These are phyloP conservation scores for Ogataea parapolymorpha DNA, from an alignment of 805 yeast genomes.

Conservation along the genomic window DNA sequence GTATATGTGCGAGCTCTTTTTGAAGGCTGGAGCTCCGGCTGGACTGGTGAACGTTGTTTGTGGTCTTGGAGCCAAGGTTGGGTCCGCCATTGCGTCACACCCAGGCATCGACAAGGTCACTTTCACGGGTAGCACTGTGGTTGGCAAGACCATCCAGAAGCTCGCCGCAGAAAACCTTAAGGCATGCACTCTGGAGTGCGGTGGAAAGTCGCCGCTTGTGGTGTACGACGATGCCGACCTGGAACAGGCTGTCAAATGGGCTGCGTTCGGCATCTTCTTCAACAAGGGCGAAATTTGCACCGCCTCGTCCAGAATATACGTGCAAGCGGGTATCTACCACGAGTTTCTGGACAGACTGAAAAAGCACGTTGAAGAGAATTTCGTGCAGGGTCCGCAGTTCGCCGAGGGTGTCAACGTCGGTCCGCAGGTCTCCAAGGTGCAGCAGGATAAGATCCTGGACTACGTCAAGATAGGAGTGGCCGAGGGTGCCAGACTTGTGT, in stretches of 20 bases:
- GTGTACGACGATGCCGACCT: slow-evolving; percentile 84
- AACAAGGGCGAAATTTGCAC: slow-evolving; percentile 96
- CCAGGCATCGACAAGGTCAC: slow-evolving; percentile 59
- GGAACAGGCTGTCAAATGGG: slow-evolving; percentile 69
- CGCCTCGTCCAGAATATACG: slow-evolving; percentile 89
- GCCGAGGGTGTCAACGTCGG: slow-evolving; percentile 79
- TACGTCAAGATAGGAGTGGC: slow-evolving; percentile 74
- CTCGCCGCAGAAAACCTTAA: slow-evolving; percentile 80
- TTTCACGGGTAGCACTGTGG: slow-evolving; percentile 66
- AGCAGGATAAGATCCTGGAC: slow-evolving; percentile 70
- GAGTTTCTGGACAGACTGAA: slow-evolving; percentile 61
- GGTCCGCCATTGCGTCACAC: slow-evolving; percentile 56
- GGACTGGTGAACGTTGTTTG: slow-evolving; percentile 63
- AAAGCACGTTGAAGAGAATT: slow-evolving; percentile 46
- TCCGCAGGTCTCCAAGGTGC: slow-evolving; percentile 83
- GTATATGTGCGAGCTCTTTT: slow-evolving; percentile 47
- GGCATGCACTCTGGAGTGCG: slow-evolving; percentile 90
- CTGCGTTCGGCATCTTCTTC: slow-evolving; percentile 80
- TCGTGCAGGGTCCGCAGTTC: slow-evolving; percentile 79
- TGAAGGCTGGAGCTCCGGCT: slow-evolving; percentile 60
- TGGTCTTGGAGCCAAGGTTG: slow-evolving; percentile 60
- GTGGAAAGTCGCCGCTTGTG: slow-evolving; percentile 94
- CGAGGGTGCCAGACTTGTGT: slow-evolving; percentile 76
- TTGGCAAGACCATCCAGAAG: slow-evolving; percentile 78
- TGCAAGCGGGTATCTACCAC: slow-evolving; percentile 83